Percentiles rank a stretch among this genome's conserved stretches.
Evolutionary conservation across 805 yeast genomes (phyloP).

Genomic region (Candida arabinofermentans): DNA sequence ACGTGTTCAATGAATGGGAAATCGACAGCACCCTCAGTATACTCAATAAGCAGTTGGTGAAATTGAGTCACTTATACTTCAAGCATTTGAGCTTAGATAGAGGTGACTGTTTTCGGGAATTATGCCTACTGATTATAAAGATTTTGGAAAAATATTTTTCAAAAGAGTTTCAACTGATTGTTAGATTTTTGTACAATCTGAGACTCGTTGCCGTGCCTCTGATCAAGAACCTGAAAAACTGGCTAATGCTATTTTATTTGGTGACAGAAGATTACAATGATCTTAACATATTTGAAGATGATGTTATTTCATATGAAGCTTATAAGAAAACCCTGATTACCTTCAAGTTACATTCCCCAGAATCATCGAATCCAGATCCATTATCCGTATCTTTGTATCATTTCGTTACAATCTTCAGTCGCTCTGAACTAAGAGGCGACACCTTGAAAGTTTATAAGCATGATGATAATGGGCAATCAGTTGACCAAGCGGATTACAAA

Average conservation of each 20-base stretch:
- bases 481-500: slow-evolving; percentile 5
- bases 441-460: not conserved
- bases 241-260: slow-evolving; percentile 15
- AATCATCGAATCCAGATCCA: not conserved
- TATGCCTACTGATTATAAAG: slow-evolving; percentile 2
- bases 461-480: not conserved
- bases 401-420: slow-evolving; percentile 9
- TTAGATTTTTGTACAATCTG: slow-evolving; percentile 13
- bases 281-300: slow-evolving; percentile 3
- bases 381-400: slow-evolving; percentile 8
- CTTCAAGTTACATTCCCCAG: not conserved
- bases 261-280: slow-evolving; percentile 11
- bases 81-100: not conserved
- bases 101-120: not conserved
- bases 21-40: slow-evolving; percentile 9
- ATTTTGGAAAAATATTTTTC: slow-evolving; percentile 4
- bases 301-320: not conserved
- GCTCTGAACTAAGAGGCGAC: slow-evolving; percentile 2
- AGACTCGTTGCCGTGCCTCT: slow-evolving; percentile 10
- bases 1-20: slow-evolving; percentile 1
- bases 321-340: slow-evolving; percentile 1
- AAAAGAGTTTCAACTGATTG: slow-evolving; percentile 6
- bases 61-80: slow-evolving; percentile 8
- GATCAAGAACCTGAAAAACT: slow-evolving; percentile 10
- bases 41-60: slow-evolving; percentile 10